Evolutionary conservation across 2,329 filamentous ascomycete species (phyloP).

Genomic region (Colletotrichum tropicale): DNA sequence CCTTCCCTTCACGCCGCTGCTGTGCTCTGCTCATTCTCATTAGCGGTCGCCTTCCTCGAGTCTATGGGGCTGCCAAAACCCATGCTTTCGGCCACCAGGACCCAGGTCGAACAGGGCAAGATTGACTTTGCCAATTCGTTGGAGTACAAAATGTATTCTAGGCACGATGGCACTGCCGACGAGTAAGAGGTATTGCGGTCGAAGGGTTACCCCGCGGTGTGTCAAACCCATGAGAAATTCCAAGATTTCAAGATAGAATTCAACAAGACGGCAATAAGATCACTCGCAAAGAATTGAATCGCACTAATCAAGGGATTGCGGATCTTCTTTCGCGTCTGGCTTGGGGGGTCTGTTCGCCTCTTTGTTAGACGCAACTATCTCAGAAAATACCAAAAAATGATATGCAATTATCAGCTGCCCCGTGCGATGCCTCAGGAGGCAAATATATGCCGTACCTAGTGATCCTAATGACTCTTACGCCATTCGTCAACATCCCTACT

Average conservation of each 20-base stretch:
- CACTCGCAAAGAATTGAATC: background rate
- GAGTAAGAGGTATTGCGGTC: background rate
- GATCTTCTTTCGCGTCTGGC: background rate
- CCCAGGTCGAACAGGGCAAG: conserved; percentile 65
- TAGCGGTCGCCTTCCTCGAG: conserved; percentile 64
- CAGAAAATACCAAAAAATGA: background rate
- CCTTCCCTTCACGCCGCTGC: background rate
- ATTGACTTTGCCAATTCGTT: conserved; percentile 60
- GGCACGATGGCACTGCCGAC: conserved; percentile 59
- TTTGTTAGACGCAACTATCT: background rate
- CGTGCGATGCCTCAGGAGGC: background rate
- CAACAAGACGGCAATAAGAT: background rate
- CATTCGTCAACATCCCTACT: background rate
- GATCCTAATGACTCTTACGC: background rate
- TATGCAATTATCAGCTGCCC: background rate
- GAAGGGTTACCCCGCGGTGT: background rate
- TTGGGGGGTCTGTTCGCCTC: background rate
- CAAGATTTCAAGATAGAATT: background rate
- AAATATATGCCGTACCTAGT: background rate
- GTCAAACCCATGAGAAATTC: background rate
- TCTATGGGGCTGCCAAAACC: conserved; percentile 70
- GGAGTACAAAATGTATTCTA: conserved; percentile 67
- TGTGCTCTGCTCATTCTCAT: background rate
- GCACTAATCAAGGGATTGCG: background rate
- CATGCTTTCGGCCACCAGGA: conserved; percentile 60